Evolutionary conservation across 345 rosid genomes (phyloP).

Genomic region (Sonneratia alba): DNA sequence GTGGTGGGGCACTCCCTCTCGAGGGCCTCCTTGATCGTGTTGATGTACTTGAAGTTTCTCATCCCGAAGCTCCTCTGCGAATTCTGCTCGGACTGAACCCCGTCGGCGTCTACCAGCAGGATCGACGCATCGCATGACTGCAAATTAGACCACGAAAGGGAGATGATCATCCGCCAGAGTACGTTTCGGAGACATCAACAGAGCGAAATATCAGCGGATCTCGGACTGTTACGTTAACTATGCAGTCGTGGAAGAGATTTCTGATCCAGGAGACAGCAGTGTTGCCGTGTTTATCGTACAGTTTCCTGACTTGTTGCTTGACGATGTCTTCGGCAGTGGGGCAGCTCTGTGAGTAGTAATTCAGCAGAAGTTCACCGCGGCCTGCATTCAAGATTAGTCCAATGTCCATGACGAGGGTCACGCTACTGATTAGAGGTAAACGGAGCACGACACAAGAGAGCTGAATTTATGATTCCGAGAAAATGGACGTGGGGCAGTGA

Average conservation of each 20-base stretch:
- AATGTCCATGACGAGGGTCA: no score
- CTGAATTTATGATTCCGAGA: no score
- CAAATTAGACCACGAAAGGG: not conserved
- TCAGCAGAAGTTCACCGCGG: constrained; percentile 46
- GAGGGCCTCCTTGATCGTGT: constrained; percentile 61
- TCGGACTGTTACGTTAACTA: constrained; percentile 32
- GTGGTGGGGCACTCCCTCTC: constrained; percentile 62
- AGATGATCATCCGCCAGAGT: not conserved
- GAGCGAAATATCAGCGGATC: no score
- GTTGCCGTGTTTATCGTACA: constrained; percentile 72
- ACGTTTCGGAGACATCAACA: not conserved
- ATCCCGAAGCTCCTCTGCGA: constrained; percentile 70
- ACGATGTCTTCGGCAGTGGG: constrained; percentile 78
- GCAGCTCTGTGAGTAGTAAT: constrained; percentile 55
- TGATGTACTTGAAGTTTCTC: constrained; percentile 78
- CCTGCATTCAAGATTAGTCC: constrained; percentile 8
- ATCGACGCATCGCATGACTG: constrained; percentile 84
- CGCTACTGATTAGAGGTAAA: no score
- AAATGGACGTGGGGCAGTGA: no score
- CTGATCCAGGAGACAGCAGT: constrained; percentile 88
- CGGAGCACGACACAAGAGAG: no score
- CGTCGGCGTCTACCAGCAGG: constrained; percentile 39
- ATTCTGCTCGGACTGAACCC: constrained; percentile 51
- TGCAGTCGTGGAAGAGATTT: constrained; percentile 86
- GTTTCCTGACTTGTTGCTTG: constrained; percentile 47